Percentiles rank a stretch among this genome's conserved stretches.
Conservation (phyloP, 1,284 basidiomycete species). For the Ganoderma multipileum region DNA sequence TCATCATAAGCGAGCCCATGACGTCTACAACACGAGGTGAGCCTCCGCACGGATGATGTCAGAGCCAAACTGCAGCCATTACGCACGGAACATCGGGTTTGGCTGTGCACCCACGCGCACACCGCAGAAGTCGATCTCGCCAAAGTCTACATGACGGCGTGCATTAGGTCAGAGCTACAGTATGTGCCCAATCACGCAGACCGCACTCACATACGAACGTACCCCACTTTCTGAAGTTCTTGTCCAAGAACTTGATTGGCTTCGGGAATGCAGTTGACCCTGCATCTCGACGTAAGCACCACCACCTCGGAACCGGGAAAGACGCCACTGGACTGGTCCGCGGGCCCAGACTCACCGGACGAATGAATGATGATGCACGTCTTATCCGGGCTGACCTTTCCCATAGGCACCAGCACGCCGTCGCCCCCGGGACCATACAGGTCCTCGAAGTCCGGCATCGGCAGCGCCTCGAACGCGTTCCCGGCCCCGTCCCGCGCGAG, state of each 20-base stretch:
- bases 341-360: conserved; percentile 36
- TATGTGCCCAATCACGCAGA: neutral
- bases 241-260: conserved; percentile 31
- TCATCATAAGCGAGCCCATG: conserved; percentile 29
- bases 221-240: conserved; percentile 23
- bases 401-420: conserved; percentile 26
- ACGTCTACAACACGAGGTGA: conserved; percentile 11
- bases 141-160: conserved; percentile 3
- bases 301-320: neutral
- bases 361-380: conserved; percentile 40
- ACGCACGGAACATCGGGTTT: conserved; percentile 36
- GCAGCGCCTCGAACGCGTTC: conserved; percentile 23
- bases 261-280: conserved; percentile 43
- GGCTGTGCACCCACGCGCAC: conserved; percentile 31
- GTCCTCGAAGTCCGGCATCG: conserved; percentile 23
- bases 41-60: neutral
- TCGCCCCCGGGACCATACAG: conserved; percentile 22
- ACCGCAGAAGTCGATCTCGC: conserved; percentile 34
- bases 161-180: neutral
- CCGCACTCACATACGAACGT: conserved; percentile 19
- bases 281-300: conserved; percentile 9
- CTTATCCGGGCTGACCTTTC: conserved; percentile 25
- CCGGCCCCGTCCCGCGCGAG: conserved; percentile 28
- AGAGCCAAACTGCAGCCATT: neutral
- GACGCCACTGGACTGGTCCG: neutral